These are phyloP conservation scores for Calocera viscosa DNA, from an alignment of 768 basidiomycete genomes.

Conservation along the genomic window DNA sequence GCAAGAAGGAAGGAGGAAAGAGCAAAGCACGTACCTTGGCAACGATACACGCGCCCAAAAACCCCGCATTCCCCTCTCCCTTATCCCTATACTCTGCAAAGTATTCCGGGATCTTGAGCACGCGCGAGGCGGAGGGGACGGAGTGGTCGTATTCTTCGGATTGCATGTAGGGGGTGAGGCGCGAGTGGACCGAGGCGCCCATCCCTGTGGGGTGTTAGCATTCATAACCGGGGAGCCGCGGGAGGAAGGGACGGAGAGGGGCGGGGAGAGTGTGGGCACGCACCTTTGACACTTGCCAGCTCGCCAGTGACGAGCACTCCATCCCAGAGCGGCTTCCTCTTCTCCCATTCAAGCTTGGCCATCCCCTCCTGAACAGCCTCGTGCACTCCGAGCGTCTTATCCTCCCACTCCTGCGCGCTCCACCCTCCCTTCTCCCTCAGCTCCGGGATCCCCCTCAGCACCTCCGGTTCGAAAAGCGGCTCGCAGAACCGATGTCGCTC, in stretches of 20 bases:
- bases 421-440: slow-evolving; percentile 22
- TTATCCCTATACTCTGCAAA: slow-evolving; percentile 82
- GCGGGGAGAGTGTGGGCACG: slow-evolving; percentile 15
- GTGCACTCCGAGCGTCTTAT: slow-evolving; percentile 7
- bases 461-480: slow-evolving; percentile 64
- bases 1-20: not conserved
- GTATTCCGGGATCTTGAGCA: slow-evolving; percentile 68
- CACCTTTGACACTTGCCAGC: slow-evolving; percentile 60
- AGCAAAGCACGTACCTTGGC: slow-evolving; percentile 53
- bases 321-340: slow-evolving; percentile 61
- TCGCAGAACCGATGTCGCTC: slow-evolving; percentile 86
- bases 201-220: slow-evolving; percentile 35
- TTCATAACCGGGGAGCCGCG: slow-evolving; percentile 3
- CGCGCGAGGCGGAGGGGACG: slow-evolving; percentile 47
- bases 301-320: slow-evolving; percentile 74
- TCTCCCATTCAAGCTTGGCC: slow-evolving; percentile 45
- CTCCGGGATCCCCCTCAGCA: slow-evolving; percentile 34
- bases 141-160: slow-evolving; percentile 33
- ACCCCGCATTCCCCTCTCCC: slow-evolving; percentile 68
- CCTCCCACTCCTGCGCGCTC: slow-evolving; percentile 18
- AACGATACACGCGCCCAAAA: slow-evolving; percentile 70
- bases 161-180: slow-evolving; percentile 51
- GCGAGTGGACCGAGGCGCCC: slow-evolving; percentile 55
- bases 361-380: slow-evolving; percentile 12
- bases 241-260: slow-evolving; percentile 11